A percentile compares a stretch with the other conserved stretches of the same genome.
Evolutionary conservation across 495 filamentous ascomycete species (phyloP).

Genomic region (Chlorociboria aeruginascens): DNA sequence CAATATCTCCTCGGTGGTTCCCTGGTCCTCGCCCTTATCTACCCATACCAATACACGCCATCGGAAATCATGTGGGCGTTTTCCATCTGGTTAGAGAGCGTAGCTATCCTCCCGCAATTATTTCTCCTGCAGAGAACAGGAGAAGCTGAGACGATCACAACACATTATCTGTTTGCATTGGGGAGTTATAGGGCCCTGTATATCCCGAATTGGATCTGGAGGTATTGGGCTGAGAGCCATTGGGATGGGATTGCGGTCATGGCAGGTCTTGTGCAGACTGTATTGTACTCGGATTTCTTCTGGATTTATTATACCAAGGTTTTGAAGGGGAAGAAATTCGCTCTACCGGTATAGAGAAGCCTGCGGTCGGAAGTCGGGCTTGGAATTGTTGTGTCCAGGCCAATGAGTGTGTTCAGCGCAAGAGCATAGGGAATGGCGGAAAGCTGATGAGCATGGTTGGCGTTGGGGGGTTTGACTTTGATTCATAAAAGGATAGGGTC

Average conservation of each 20-base stretch:
- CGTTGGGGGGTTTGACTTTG: conserved; percentile 15
- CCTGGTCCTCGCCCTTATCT: conserved; percentile 64
- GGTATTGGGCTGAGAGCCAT: conserved; percentile 65
- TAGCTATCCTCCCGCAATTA: conserved; percentile 91
- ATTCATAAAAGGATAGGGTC: conserved; percentile 7
- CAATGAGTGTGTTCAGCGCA: background rate
- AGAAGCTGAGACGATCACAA: conserved; percentile 96
- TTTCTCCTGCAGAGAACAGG: conserved; percentile 97
- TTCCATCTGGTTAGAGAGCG: conserved; percentile 92
- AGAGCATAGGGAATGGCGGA: background rate
- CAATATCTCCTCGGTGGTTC: conserved; percentile 80
- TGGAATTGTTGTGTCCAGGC: background rate
- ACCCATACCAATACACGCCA: conserved; percentile 65
- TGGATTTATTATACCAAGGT: conserved; percentile 98
- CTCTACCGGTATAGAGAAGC: conserved; percentile 55
- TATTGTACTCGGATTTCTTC: conserved; percentile 98
- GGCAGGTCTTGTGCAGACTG: conserved; percentile 83
- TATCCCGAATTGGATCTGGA: conserved; percentile 96
- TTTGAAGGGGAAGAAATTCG: conserved; percentile 80
- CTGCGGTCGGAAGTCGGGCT: background rate
- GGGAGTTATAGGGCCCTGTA: conserved; percentile 86
- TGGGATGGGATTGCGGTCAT: conserved; percentile 73
- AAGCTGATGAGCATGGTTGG: conserved; percentile 15
- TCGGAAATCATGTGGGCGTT: conserved; percentile 88
- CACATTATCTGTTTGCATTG: conserved; percentile 95